These are phyloP conservation scores for Vitis hybrid DNA, from an alignment of 177 flowering plant species.

Conservation along the genomic window DNA sequence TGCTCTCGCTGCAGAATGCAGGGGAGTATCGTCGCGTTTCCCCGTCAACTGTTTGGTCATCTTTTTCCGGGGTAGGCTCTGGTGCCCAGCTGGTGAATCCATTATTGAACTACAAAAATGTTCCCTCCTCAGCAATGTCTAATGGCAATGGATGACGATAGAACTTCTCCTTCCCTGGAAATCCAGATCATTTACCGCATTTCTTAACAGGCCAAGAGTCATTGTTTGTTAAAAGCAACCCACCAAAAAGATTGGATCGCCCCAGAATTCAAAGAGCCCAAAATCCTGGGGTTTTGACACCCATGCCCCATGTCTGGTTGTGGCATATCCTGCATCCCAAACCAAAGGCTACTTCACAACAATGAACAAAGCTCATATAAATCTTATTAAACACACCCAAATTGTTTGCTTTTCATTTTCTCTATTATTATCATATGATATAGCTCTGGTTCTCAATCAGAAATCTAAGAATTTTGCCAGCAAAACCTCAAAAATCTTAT, in stretches of 20 bases:
- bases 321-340: conserved; percentile 17
- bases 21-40: conserved; percentile 68
- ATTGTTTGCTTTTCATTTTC: neutral
- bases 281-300: conserved; percentile 6
- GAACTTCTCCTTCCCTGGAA: conserved; percentile 19
- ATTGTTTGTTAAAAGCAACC: neutral
- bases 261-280: neutral
- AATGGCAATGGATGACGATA: conserved; percentile 2
- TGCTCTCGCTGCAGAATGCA: conserved; percentile 79
- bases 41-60: conserved; percentile 89
- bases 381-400: conserved; percentile 8
- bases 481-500: too few species aligned
- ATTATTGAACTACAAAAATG: conserved; percentile 30
- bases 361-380: neutral
- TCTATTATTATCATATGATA: too few species aligned
- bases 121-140: conserved; percentile 2
- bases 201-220: conserved; percentile 5
- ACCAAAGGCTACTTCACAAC: conserved; percentile 18
- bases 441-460: too few species aligned
- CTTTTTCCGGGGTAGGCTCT: conserved; percentile 48
- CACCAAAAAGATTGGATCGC: neutral
- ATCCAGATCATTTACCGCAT: conserved; percentile 22
- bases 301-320: conserved; percentile 15
- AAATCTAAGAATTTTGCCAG: too few species aligned
- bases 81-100: conserved; percentile 10